These are phyloP conservation scores for Cryptococcus maquisensis DNA, from an alignment of 1,284 basidiomycete genomes.

Conservation along the genomic window DNA sequence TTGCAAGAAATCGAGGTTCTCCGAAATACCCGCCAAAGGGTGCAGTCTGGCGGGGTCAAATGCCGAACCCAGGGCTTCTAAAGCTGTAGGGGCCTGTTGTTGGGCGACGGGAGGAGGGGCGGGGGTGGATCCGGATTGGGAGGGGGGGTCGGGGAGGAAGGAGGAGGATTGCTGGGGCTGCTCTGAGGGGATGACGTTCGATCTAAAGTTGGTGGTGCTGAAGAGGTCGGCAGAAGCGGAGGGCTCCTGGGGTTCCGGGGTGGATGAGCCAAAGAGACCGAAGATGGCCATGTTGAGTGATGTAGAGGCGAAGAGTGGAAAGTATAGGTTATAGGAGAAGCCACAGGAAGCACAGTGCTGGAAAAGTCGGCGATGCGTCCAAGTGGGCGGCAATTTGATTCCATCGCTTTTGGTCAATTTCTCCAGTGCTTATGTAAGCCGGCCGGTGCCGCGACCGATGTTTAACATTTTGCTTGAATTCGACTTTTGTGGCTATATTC, in stretches of 20 bases:
- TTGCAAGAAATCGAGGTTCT: constrained; percentile 81
- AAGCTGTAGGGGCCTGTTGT: constrained; percentile 56
- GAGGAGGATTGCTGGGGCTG: constrained; percentile 11
- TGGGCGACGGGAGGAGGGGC: constrained; percentile 2
- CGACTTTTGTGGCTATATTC: not conserved
- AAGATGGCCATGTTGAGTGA: constrained; percentile 46
- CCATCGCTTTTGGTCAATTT: not conserved
- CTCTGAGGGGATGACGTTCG: constrained; percentile 18
- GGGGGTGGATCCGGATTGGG: constrained; percentile 4
- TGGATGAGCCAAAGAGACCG: constrained; percentile 32
- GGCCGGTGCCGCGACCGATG: no score
- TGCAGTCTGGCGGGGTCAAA: constrained; percentile 88
- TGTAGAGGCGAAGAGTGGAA: not conserved
- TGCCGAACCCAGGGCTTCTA: constrained; percentile 73
- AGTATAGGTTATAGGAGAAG: not conserved
- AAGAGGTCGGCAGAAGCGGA: constrained; percentile 43
- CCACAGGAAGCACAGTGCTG: not conserved
- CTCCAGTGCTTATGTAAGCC: not conserved
- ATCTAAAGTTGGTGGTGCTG: constrained; percentile 38
- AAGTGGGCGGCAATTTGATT: not conserved
- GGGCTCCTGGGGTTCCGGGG: constrained; percentile 16
- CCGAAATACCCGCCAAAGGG: constrained; percentile 77
- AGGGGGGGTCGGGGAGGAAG: constrained; percentile 16
- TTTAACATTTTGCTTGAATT: no score
- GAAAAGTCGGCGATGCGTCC: not conserved